Conservation (phyloP, 495 filamentous ascomycete species). For the Penicillium silybi region DNA sequence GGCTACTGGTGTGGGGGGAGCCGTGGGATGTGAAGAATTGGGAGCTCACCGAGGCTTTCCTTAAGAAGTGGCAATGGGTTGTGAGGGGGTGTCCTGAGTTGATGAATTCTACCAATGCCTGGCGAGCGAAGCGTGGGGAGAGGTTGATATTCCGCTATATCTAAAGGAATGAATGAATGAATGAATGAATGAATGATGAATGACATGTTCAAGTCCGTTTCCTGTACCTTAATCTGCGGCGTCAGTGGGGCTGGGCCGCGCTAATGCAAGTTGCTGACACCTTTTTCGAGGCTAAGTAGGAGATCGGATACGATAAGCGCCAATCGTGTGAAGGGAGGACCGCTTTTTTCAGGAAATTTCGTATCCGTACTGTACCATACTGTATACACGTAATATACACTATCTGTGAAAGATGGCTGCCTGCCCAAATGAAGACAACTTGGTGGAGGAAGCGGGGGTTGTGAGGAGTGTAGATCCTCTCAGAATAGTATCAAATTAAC, state of each 20-base stretch:
- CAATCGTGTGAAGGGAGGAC: background rate
- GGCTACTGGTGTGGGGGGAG: constrained; percentile 50
- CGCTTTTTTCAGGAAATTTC: background rate
- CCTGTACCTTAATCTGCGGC: background rate
- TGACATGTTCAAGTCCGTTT: background rate
- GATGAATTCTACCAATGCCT: constrained; percentile 47
- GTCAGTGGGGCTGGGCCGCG: background rate
- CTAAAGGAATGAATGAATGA: constrained; percentile 4
- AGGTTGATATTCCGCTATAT: constrained; percentile 44
- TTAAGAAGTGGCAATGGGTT: constrained; percentile 49
- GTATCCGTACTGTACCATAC: background rate
- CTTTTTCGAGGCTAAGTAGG: background rate
- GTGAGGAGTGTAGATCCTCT: too few species aligned
- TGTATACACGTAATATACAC: background rate
- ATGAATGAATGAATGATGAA: background rate
- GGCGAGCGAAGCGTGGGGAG: constrained; percentile 46
- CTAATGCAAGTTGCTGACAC: constrained; percentile 22
- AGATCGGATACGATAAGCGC: background rate
- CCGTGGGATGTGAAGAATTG: constrained; percentile 44
- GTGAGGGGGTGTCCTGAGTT: constrained; percentile 47
- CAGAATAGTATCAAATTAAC: too few species aligned
- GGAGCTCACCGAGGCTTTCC: constrained; percentile 49
- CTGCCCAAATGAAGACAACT: too few species aligned
- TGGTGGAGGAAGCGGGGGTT: too few species aligned
- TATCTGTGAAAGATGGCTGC: background rate